phyloP scores from a whole-genome alignment of 139 green algal species.

The Pleodorina starrii region DNA sequence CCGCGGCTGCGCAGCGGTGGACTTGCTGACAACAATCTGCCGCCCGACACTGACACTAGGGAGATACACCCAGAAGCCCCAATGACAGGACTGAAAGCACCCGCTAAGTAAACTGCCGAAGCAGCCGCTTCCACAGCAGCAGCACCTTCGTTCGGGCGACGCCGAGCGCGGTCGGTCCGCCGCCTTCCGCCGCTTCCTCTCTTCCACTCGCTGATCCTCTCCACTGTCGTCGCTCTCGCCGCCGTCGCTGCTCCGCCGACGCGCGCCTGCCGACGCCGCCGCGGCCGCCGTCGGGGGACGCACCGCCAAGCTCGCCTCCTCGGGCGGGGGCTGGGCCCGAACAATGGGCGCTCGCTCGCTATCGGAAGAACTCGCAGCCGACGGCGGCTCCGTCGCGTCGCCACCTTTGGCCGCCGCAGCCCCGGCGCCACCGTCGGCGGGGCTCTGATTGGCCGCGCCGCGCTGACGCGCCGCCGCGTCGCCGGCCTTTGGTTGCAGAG shows the following conservation, averaged over 20 bases:
- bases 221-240: neutral
- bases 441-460: neutral
- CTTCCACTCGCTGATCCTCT: neutral
- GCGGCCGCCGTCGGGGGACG: neutral
- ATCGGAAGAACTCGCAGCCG: constrained; percentile 15
- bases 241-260: neutral
- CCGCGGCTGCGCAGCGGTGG: no score
- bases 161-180: neutral
- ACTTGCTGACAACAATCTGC: no score
- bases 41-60: no score
- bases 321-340: neutral
- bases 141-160: neutral
- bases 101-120: no score
- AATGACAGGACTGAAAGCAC: no score
- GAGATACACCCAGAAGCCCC: no score
- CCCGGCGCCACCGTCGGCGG: neutral
- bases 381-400: neutral
- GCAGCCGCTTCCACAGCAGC: neutral
- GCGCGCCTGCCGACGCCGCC: no score
- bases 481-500: no score
- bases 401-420: neutral
- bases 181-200: neutral
- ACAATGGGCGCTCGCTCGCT: neutral
- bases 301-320: constrained; percentile 7
- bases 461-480: neutral